Base-by-base conservation (phyloP, 2,329 filamentous ascomycete species). In the Microcyclospora tardicrescens region DNA sequence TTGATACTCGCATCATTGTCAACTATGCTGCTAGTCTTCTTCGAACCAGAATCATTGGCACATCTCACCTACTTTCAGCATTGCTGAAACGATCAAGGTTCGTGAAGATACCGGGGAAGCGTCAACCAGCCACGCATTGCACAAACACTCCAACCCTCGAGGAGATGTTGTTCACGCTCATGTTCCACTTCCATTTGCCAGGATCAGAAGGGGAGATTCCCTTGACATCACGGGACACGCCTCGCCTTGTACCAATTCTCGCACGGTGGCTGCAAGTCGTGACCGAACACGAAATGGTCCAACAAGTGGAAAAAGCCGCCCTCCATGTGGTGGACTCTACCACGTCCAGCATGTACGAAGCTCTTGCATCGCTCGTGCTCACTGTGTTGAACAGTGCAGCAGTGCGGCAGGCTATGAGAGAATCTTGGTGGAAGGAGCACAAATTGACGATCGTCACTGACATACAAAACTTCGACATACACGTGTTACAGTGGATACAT, bases 401-500 rank as follows among this genome's bases (percentile, higher is more conserved):
- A 28, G 50, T 57, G 28, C 46, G 48, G 9, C 36, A 41, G 28
- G 45, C 50, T 14, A 44, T 40, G 34, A 51, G 51, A 33, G 51
- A 53, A 29, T 29, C 42, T 6, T 58, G 55, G 51, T 58, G 56
- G 56, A 50, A 48, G 37, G 32, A 41, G 35, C 40, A 44, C 10
- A 39, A 52, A 24, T 34, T 49, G 3, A 41, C 40, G 13, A 43
- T 61, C 3, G 51, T 54, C 2, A 40, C 43, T 11, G 51, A 54
- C 33, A 52, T 59, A 43, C 39, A 49, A 35, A 52, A 53, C 29
- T 61, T 54, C 40, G 54, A 58, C 39, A 43, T 45, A 13, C 46
- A 57, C 14, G 49, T 60, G n/a, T 42, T 55, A 13, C 56, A 56
- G 32, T 55, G 51, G 48, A 52, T 54, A 29, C 51, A 57, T 16